phyloP scores from a whole-genome alignment of 495 filamentous ascomycete species.

The Parmelia sp. region DNA sequence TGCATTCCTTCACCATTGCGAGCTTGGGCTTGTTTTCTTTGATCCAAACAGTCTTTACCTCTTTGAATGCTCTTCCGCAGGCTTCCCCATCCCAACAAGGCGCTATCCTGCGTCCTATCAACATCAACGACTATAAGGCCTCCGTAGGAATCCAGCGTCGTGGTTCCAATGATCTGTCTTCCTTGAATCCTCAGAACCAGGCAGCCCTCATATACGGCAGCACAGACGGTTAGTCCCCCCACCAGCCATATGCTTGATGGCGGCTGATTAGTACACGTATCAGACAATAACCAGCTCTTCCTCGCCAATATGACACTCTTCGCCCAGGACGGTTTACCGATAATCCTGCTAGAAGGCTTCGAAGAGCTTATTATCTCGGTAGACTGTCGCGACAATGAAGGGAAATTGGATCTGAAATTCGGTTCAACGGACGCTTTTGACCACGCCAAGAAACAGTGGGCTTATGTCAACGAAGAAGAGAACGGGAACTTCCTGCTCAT shows the following conservation, averaged over 20 bases:
- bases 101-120: neutral
- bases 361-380: conserved; percentile 29
- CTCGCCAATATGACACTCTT: conserved; percentile 33
- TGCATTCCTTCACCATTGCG: neutral
- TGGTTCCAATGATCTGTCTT: neutral
- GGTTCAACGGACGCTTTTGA: conserved; percentile 27
- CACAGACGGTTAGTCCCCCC: neutral
- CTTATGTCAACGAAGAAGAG: conserved; percentile 27
- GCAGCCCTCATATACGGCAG: neutral
- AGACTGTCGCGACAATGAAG: conserved; percentile 30
- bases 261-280: neutral
- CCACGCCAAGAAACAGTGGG: conserved; percentile 27
- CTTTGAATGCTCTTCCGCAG: neutral
- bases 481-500: conserved; percentile 30
- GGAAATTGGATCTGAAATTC: conserved; percentile 28
- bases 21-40: neutral
- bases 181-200: neutral
- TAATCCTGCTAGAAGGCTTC: conserved; percentile 34
- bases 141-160: neutral
- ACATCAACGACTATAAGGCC: neutral
- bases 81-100: neutral
- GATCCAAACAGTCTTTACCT: neutral
- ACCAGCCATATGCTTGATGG: neutral
- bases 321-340: conserved; percentile 29
- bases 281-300: conserved; percentile 24